Evolutionary conservation across 2,329 filamentous ascomycete species (phyloP).

Genomic region (Diaporthe humulicola): DNA sequence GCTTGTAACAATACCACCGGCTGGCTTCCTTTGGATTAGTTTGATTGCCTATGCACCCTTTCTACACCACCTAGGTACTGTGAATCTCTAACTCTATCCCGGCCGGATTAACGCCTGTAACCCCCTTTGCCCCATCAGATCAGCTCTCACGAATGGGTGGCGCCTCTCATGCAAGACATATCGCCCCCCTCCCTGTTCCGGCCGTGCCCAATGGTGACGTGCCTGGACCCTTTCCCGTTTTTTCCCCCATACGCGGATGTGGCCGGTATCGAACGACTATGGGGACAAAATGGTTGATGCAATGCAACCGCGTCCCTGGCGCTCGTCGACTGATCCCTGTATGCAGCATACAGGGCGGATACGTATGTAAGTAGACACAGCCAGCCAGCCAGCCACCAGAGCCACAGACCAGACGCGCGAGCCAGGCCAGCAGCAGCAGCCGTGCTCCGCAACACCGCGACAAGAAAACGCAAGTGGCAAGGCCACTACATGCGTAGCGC

Average conservation of each 20-base stretch:
- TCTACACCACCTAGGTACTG: no score
- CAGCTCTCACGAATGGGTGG: slow-evolving; percentile 2
- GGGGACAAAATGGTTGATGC: neutral
- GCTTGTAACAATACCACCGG: neutral
- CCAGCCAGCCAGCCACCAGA: neutral
- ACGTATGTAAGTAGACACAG: neutral
- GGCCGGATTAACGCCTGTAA: neutral
- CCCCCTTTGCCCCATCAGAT: neutral
- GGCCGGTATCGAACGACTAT: slow-evolving; percentile 26
- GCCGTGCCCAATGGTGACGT: slow-evolving; percentile 15
- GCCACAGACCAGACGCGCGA: neutral
- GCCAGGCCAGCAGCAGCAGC: neutral
- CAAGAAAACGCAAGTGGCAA: slow-evolving; percentile 3
- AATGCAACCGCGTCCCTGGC: slow-evolving; percentile 26
- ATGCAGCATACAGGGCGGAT: neutral
- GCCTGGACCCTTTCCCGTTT: neutral
- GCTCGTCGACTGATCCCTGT: neutral
- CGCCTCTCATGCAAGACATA: slow-evolving; percentile 10
- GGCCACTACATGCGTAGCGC: slow-evolving; percentile 17
- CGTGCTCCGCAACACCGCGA: slow-evolving; percentile 5
- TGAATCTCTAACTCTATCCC: slow-evolving; percentile 7
- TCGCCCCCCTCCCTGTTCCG: neutral
- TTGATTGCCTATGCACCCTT: neutral
- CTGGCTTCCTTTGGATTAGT: neutral
- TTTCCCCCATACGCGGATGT: slow-evolving; percentile 8